A percentile compares a stretch with the other conserved stretches of the same genome.
Conservation (phyloP, 78 protist genomes). For the Pirum gemmata region DNA sequence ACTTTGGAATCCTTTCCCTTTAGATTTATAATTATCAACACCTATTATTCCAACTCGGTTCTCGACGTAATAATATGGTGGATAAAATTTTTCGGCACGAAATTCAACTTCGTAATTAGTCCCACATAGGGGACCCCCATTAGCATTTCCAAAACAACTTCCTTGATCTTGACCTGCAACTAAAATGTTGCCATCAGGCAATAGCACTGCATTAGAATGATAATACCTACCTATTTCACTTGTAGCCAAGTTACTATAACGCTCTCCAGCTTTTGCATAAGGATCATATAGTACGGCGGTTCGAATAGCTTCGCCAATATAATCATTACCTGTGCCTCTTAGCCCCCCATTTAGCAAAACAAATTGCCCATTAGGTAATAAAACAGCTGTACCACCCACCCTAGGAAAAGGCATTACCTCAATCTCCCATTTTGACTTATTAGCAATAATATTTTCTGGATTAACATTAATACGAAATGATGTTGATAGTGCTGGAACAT, state of each 20-base stretch:
- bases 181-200: background rate
- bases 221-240: background rate
- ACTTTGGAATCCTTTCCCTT: background rate
- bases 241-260: background rate
- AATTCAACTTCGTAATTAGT: background rate
- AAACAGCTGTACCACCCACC: background rate
- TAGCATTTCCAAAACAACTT: background rate
- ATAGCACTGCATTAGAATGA: background rate
- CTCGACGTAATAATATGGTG: too few species aligned
- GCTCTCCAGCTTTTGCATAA: background rate
- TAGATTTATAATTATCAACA: too few species aligned
- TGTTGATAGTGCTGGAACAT: background rate
- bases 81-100: background rate
- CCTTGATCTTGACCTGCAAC: background rate
- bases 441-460: background rate
- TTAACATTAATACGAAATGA: background rate
- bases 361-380: background rate
- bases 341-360: background rate
- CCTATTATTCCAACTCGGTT: too few species aligned
- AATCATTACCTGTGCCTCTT: background rate
- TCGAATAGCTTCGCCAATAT: background rate
- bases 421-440: background rate
- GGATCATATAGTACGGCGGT: background rate
- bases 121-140: too few species aligned
- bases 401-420: background rate